Evolutionary conservation across 495 filamentous ascomycete species (phyloP), one percentile per base, ranked within the genome.

Genomic region (Aspergillus sparsus): DNA sequence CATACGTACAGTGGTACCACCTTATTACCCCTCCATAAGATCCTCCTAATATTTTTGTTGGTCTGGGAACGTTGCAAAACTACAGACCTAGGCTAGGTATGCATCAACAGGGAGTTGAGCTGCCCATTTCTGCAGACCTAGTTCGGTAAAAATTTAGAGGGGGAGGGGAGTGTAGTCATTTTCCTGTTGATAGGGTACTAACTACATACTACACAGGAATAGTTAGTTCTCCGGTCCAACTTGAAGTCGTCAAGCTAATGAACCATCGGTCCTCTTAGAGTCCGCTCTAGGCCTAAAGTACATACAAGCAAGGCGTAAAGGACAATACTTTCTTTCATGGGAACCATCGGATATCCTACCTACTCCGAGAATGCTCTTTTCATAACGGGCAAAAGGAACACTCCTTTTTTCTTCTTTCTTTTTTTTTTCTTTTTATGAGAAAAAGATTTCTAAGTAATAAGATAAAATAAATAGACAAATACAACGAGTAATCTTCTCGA

Each of bases 81-180:
- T 27, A 27, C 21, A 27, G 21, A 1, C 21, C 21, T 3, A 27
- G 21, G 21, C 21, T 27, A 27, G 21, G 21, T 27, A 27, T 27
- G 21, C 21, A 27, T 1, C 21, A 27, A 27, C 21, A 27, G 21
- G 21, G 21, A 27, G 21, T 27, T 3, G 21, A 27, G 21, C 21
- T 27, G 21, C 21, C 21, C 21, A 27, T 55, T 56, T 55, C 59
- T 56, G 63, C 50, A 58, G 55, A 39, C 52, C 53, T 18, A 42
- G 32, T 16, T 53, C 53, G 21, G 34, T 42, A 10, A 44, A 35
- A 45, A 59, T 51, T 42, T 55, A 44, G 52, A 27, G 21, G 21
- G 21, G 21, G 21, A 27, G 21, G 21, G 3, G 21, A 27, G 21
- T 1, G 21, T 3, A 1, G 21, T 27, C 21, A 27, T 27, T 27